Conservation (phyloP, 345 rosid species). For the Eucalyptus microcorys region DNA sequence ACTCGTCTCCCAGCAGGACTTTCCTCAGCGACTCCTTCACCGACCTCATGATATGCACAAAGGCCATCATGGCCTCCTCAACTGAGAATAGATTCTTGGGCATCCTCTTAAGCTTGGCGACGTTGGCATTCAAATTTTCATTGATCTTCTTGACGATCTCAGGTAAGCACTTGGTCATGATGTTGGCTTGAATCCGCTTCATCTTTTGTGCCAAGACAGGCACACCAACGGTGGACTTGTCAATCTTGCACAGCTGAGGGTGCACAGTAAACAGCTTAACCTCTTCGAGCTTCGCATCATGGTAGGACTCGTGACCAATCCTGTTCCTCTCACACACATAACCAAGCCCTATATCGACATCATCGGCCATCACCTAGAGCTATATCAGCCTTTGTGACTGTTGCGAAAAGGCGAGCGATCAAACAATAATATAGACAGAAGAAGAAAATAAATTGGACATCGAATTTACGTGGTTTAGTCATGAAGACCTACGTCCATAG, state of each 20-base stretch:
- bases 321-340: constrained; percentile 30
- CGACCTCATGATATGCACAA: constrained; percentile 20
- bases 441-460: too few relatives aligned
- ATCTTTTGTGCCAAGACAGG: constrained; percentile 16
- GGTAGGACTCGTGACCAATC: constrained; percentile 14
- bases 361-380: constrained; percentile 31
- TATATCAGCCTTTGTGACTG: constrained; percentile 26
- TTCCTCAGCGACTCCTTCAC: constrained; percentile 28
- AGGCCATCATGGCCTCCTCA: constrained; percentile 19
- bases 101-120: constrained; percentile 1
- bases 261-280: background rate
- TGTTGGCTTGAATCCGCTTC: constrained; percentile 14
- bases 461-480: too few relatives aligned
- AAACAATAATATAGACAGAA: too few relatives aligned
- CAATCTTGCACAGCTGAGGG: constrained; percentile 8
- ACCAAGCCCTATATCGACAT: constrained; percentile 34
- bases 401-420: too few relatives aligned
- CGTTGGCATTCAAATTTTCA: constrained; percentile 2
- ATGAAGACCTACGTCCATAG: too few relatives aligned
- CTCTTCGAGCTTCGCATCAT: constrained; percentile 7
- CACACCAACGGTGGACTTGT: constrained; percentile 15
- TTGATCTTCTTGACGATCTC: constrained; percentile 6
- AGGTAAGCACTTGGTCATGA: constrained; percentile 7
- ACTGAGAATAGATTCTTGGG: constrained; percentile 4
- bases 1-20: constrained; percentile 24